Conservation (phyloP, 73 alveolate genomes). For the Effrenium voratum region DNA sequence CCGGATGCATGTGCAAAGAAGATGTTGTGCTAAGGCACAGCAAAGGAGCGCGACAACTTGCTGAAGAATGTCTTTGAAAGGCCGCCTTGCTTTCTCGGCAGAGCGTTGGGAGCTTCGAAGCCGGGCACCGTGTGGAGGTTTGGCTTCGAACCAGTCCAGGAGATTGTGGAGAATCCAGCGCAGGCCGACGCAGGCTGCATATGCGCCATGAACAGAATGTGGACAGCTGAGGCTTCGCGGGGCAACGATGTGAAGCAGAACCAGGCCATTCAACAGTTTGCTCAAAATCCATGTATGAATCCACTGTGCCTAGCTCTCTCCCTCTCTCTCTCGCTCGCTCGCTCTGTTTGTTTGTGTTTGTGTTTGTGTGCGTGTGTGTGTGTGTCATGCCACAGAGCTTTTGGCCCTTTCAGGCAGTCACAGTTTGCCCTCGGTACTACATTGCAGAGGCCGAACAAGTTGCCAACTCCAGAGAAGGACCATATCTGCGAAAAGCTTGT, state of each 20-base stretch:
- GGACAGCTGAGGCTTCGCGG: background rate
- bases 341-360: background rate
- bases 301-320: background rate
- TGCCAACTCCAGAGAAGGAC: background rate
- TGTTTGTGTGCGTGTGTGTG: background rate
- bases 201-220: too few relatives aligned
- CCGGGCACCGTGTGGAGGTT: too few relatives aligned
- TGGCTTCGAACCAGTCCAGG: conserved; percentile 87
- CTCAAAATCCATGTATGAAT: background rate
- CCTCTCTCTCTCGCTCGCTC: background rate
- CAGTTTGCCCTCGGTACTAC: conserved; percentile 86
- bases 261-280: background rate
- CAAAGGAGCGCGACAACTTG: conserved; percentile 69
- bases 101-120: background rate
- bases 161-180: conserved; percentile 61
- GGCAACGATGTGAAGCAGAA: conserved; percentile 64
- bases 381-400: too few relatives aligned
- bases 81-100: background rate
- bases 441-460: conserved; percentile 46
- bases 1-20: too few relatives aligned
- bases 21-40: conserved; percentile 11
- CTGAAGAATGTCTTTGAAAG: conserved; percentile 67
- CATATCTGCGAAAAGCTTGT: background rate
- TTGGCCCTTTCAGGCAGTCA: conserved; percentile 16
- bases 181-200: too few relatives aligned